Percentiles rank a stretch among this genome's conserved stretches.
Evolutionary conservation across 2,329 filamentous ascomycete genomes (phyloP).

Genomic region (Beauveria asiatica): DNA sequence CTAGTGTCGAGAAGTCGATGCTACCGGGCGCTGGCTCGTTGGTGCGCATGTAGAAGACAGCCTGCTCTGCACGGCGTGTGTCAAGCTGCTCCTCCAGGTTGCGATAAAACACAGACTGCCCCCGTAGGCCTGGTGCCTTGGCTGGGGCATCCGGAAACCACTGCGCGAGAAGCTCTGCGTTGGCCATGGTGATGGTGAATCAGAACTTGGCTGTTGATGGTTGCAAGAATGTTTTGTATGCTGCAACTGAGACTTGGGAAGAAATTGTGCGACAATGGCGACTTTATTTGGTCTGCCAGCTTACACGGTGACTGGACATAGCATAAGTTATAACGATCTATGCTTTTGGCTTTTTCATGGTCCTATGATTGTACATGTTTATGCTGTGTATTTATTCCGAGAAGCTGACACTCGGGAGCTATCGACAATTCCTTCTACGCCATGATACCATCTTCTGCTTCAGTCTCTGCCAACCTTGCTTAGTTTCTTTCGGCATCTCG

Average conservation of each 20-base stretch:
- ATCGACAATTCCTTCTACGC: neutral
- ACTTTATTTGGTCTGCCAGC: neutral
- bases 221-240: neutral
- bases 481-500: neutral
- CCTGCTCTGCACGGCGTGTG: neutral
- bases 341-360: neutral
- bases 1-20: conserved; percentile 1
- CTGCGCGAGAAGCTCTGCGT: neutral
- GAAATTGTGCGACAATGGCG: neutral
- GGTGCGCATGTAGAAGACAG: neutral
- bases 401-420: neutral
- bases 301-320: neutral
- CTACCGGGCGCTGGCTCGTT: neutral
- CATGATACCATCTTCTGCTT: neutral
- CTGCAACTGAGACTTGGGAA: neutral
- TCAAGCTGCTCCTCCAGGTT: conserved; percentile 5
- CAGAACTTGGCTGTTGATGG: neutral
- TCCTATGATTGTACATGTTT: neutral
- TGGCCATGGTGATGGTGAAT: neutral
- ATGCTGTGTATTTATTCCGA: neutral
- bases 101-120: conserved; percentile 6
- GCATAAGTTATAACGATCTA: neutral
- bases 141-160: neutral
- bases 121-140: neutral
- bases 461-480: neutral